These are phyloP conservation scores for Yamadazyma triangularis DNA, from an alignment of 1,139 yeast genomes.

Conservation along the genomic window DNA sequence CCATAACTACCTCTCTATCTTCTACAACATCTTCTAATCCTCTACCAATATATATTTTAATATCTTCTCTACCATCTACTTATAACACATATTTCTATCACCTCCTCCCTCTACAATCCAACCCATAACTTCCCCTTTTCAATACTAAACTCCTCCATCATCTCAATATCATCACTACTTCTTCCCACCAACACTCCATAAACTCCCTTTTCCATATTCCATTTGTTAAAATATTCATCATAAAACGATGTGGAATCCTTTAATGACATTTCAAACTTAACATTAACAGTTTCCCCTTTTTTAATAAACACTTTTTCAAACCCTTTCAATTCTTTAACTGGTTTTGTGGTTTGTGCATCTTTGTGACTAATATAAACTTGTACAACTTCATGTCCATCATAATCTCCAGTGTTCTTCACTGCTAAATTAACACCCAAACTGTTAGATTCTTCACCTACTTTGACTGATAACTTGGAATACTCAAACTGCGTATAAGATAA, in stretches of 20 bases:
- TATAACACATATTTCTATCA: no score
- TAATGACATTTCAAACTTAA: conserved; percentile 27
- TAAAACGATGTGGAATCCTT: conserved; percentile 52
- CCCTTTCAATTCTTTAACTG: conserved; percentile 54
- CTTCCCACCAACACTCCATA: conserved; percentile 37
- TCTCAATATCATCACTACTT: conserved; percentile 19
- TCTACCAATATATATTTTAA: no score
- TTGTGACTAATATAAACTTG: conserved; percentile 41
- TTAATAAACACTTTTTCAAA: conserved; percentile 42
- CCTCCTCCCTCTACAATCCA: conserved; percentile 15
- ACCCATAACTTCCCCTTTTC: conserved; percentile 18
- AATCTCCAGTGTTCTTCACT: conserved; percentile 36
- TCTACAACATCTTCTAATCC: no score
- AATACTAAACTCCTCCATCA: conserved; percentile 28
- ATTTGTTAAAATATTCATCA: conserved; percentile 42
- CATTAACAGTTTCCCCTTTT: conserved; percentile 34
- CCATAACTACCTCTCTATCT: no score
- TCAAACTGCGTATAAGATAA: conserved; percentile 51
- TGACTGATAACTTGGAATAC: conserved; percentile 12
- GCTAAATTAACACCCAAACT: conserved; percentile 19
- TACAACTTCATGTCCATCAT: conserved; percentile 41
- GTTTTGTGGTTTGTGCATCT: conserved; percentile 40
- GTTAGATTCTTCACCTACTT: conserved; percentile 10
- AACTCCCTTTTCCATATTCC: conserved; percentile 15
- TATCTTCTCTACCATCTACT: no score